Evolutionary conservation across 2,329 filamentous ascomycete species (phyloP).

Genomic region (Botrytis byssoidea): DNA sequence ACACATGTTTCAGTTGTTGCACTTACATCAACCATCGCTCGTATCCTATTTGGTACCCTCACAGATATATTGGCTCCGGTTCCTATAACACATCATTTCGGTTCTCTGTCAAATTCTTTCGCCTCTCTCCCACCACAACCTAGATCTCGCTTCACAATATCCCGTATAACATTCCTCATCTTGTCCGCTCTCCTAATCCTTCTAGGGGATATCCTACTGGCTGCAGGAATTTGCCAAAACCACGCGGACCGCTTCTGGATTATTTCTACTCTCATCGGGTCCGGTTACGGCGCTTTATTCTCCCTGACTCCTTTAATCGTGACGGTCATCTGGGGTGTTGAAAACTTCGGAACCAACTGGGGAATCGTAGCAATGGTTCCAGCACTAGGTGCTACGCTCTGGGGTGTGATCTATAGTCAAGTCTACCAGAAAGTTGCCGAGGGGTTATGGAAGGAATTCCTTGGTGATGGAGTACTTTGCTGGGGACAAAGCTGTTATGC

Average conservation of each 20-base stretch:
- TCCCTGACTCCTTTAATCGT: constrained; percentile 87
- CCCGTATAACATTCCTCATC: constrained; percentile 77
- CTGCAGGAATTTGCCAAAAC: constrained; percentile 71
- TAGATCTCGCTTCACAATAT: constrained; percentile 56
- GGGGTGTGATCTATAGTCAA: constrained; percentile 84
- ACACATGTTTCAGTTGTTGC: constrained; percentile 94
- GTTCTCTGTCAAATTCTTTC: constrained; percentile 35
- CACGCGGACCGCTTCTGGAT: constrained; percentile 80
- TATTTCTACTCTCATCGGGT: constrained; percentile 79
- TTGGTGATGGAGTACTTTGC: constrained; percentile 61
- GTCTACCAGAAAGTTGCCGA: constrained; percentile 71
- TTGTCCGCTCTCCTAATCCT: constrained; percentile 72
- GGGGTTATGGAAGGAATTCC: constrained; percentile 41
- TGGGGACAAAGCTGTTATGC: constrained; percentile 82
- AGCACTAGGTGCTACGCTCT: constrained; percentile 81
- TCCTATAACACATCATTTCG: constrained; percentile 42
- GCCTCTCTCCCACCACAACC: constrained; percentile 42
- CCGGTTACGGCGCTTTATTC: constrained; percentile 92
- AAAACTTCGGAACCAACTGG: constrained; percentile 99
- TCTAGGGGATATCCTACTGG: constrained; percentile 72
- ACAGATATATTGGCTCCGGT: constrained; percentile 80
- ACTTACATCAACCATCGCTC: constrained; percentile 83
- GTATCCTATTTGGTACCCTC: constrained; percentile 83
- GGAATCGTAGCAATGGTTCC: constrained; percentile 92
- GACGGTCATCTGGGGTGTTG: constrained; percentile 96